Base-by-base conservation (phyloP, 495 filamentous ascomycete genomes). In the Alectoria sarmentosa region DNA sequence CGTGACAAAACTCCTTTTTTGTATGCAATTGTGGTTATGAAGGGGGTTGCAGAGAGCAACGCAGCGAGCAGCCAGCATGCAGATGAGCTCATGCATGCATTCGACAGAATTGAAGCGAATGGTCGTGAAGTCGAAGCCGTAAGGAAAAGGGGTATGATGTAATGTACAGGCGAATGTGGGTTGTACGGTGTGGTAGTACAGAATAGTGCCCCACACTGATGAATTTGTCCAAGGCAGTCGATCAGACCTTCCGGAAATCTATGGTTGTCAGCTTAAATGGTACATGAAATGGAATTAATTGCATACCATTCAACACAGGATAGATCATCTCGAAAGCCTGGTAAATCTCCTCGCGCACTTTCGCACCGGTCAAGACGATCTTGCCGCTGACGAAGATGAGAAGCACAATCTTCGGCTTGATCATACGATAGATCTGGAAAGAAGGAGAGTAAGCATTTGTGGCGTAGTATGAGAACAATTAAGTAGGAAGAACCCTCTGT, bases 241-340 rank as follows among this genome's bases (percentile, higher is more conserved):
- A 63, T 80, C 75, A 87, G 49, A 85, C 80, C 73, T 87, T 87
- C 67, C 84, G 83, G 80, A 89, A 89, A 72, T 89, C 86, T 89
- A 60, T 28, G 37, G 41, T 8, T 7, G 64, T 80, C 65, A 82
- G 77, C 66, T 32, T 62, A 65, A 21, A 32, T 39, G 5, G 19
- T 36, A 0, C 30, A 11, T 26, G 19, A 4, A 26, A 28, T 23
- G 17, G 30, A n/a, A 44, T 6, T 49, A 38, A 46, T 39, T 17
- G 67, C 74, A 78, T 71, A 95, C 91, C 91, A 80, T 91, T 90
- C 67, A 98, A 83, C 79, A 98, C 94, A 76, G 94, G 94, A 73
- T 97, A 97, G 83, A 98, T 98, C 85, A 96, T 86, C 80, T 98
- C 94, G 72, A 98, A 98, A 28, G 93, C 93, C 75, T 94, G 91